These are phyloP conservation scores for Daldinia vernicosa DNA, from an alignment of 495 filamentous ascomycete species.

Conservation along the genomic window DNA sequence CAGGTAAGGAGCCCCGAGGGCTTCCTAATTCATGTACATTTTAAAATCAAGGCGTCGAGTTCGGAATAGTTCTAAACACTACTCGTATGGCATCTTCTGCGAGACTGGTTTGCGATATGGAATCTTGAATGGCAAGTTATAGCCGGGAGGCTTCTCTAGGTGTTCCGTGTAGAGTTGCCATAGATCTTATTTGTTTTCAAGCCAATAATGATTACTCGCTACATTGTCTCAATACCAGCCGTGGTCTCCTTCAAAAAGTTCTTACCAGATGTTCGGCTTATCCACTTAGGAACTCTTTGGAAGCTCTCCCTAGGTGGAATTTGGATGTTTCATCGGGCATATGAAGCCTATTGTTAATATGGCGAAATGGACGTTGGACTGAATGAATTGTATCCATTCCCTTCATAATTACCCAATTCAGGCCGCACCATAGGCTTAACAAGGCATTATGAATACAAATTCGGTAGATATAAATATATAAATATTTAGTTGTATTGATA, in stretches of 20 bases:
- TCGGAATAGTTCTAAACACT: constrained; percentile 28
- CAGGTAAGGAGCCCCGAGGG: not conserved
- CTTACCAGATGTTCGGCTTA: not conserved
- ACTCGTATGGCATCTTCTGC: constrained; percentile 10
- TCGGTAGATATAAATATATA: not conserved
- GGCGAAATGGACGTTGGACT: not conserved
- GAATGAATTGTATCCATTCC: not conserved
- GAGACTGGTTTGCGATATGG: not conserved
- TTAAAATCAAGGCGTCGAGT: constrained; percentile 12
- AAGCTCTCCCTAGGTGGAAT: not conserved
- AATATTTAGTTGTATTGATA: not conserved
- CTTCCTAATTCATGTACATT: constrained; percentile 5
- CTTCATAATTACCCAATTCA: not conserved
- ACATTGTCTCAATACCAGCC: not conserved
- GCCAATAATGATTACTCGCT: not conserved
- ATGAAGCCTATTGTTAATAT: not conserved
- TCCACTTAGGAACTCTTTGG: not conserved
- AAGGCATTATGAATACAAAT: not conserved
- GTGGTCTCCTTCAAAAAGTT: not conserved
- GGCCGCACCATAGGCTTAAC: not conserved
- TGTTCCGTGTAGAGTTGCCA: not conserved
- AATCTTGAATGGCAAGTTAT: not conserved
- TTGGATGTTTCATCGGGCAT: not conserved
- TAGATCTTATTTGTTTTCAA: not conserved
- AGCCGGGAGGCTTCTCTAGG: not conserved